Conservation (phyloP, 2,329 filamentous ascomycete genomes). For the Neonectria faginata region DNA sequence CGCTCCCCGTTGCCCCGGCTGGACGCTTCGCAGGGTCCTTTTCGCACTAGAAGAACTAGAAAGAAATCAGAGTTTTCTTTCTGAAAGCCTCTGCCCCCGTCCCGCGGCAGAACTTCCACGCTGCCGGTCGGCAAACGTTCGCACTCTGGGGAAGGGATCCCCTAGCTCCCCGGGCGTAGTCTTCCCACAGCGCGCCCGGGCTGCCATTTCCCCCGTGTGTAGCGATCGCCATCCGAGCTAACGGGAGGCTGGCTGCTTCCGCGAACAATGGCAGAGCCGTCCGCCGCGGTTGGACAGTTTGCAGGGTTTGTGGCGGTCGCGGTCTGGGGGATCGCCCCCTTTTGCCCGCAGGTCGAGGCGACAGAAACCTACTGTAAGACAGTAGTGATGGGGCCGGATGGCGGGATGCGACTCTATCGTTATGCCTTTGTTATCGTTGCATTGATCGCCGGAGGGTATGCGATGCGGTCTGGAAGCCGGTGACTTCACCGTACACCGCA, state of each 20-base stretch:
- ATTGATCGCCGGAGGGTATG: neutral
- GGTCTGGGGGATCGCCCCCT: neutral
- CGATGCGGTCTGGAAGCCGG: neutral
- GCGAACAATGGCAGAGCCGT: neutral
- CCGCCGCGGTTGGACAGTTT: no score
- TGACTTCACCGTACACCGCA: neutral
- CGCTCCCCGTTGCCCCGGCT: constrained; percentile 8
- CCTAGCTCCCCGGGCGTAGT: constrained; percentile 2
- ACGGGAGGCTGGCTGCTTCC: neutral
- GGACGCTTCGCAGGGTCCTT: neutral
- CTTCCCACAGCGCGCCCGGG: constrained; percentile 1
- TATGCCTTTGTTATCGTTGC: neutral
- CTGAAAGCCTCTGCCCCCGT: constrained; percentile 4
- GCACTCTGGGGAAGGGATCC: constrained; percentile 17
- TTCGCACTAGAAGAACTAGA: constrained; percentile 16
- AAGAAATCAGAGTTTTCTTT: constrained; percentile 19
- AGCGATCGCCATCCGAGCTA: neutral
- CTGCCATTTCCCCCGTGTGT: constrained; percentile 5
- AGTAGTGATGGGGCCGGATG: neutral
- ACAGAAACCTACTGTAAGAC: no score
- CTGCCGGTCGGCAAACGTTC: constrained; percentile 11
- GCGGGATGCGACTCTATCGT: neutral
- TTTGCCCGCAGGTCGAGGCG: neutral
- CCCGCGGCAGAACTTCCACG: constrained; percentile 9
- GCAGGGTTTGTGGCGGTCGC: no score